These are phyloP conservation scores for Candida pseudoglaebosa DNA, from an alignment of 805 yeast genomes.

Conservation along the genomic window DNA sequence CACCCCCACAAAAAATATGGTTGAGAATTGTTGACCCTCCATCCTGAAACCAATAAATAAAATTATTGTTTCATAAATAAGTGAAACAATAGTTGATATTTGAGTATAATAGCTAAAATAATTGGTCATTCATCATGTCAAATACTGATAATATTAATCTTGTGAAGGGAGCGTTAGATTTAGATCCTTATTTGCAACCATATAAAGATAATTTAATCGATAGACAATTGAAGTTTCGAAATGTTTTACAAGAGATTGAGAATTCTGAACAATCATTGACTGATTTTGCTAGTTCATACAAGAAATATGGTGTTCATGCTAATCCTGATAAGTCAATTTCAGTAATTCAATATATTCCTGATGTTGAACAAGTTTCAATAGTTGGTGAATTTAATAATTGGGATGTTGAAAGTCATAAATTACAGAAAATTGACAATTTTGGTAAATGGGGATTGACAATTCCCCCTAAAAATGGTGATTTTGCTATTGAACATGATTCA, in stretches of 20 bases:
- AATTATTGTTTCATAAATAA: neutral
- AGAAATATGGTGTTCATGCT: conserved; percentile 73
- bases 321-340: conserved; percentile 50
- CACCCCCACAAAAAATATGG: neutral
- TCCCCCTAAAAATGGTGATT: conserved; percentile 53
- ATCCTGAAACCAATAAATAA: too few relatives aligned
- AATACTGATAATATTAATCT: conserved; percentile 5
- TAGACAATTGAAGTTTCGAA: conserved; percentile 62
- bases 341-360: conserved; percentile 88
- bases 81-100: neutral
- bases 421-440: conserved; percentile 54
- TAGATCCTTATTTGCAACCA: conserved; percentile 88
- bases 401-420: conserved; percentile 53
- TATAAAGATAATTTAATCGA: conserved; percentile 61
- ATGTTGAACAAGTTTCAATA: conserved; percentile 69
- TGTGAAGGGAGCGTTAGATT: conserved; percentile 56
- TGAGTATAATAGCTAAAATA: neutral
- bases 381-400: conserved; percentile 92
- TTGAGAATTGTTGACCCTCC: conserved; percentile 1
- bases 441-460: conserved; percentile 67
- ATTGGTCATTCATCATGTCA: neutral
- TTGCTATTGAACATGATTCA: conserved; percentile 78
- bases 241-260: conserved; percentile 56
- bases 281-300: conserved; percentile 73
- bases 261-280: conserved; percentile 54